These are phyloP conservation scores for Marasmius tenuissimus DNA, from an alignment of 1,284 basidiomycete species.

Conservation along the genomic window DNA sequence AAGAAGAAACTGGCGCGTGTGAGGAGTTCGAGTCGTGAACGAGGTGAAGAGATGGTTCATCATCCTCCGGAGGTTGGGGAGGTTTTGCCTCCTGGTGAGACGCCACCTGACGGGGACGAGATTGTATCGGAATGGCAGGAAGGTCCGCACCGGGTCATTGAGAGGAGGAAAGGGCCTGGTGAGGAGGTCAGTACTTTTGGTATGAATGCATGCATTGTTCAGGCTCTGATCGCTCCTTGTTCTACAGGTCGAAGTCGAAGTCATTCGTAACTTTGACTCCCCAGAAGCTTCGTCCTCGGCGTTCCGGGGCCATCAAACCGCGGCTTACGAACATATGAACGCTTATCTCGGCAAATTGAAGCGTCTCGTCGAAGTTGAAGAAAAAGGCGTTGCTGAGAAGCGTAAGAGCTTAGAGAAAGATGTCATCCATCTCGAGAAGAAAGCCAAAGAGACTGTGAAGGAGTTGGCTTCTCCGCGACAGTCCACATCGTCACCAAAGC, in stretches of 20 bases:
- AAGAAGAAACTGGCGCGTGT: slow-evolving; percentile 6
- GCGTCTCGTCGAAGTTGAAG: slow-evolving; percentile 19
- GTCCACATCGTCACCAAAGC: not conserved
- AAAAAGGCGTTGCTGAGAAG: slow-evolving; percentile 9
- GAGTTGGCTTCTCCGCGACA: slow-evolving; percentile 2
- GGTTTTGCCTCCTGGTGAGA: slow-evolving; percentile 10
- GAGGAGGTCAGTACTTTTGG: slow-evolving; percentile 54
- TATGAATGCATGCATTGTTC: slow-evolving; percentile 9
- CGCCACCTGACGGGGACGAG: slow-evolving; percentile 41
- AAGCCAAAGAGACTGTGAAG: slow-evolving; percentile 20
- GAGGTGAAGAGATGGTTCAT: not conserved
- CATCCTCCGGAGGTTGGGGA: slow-evolving; percentile 6
- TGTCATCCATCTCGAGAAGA: slow-evolving; percentile 24
- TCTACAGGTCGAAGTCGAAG: slow-evolving; percentile 60
- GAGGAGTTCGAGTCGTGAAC: slow-evolving; percentile 2
- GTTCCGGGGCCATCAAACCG: slow-evolving; percentile 16
- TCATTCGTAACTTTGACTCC: slow-evolving; percentile 44
- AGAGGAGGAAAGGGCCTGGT: slow-evolving; percentile 54
- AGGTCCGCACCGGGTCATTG: slow-evolving; percentile 67
- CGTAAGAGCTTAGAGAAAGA: slow-evolving; percentile 23
- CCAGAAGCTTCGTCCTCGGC: slow-evolving; percentile 12
- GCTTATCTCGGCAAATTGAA: slow-evolving; percentile 16
- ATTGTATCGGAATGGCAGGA: slow-evolving; percentile 62
- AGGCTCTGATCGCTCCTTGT: not conserved
- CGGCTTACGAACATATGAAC: slow-evolving; percentile 19